A percentile compares a stretch with the other conserved stretches of the same genome.
Evolutionary conservation across 106 monocot species (phyloP).

Genomic region (Allium cepa): DNA sequence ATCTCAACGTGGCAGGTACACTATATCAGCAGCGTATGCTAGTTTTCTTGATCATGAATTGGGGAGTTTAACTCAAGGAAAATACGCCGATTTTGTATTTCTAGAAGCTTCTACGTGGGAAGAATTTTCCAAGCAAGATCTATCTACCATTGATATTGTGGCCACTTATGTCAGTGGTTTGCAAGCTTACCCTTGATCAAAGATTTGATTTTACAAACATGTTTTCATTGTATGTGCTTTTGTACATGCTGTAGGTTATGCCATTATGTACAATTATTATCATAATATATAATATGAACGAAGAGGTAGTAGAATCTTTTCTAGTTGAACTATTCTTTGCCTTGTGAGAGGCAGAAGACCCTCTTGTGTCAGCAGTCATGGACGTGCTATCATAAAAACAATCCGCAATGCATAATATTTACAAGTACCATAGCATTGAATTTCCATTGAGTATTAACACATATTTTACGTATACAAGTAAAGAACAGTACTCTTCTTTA

Average conservation of each 20-base stretch:
- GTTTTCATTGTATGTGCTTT: background rate
- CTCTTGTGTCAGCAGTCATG: no score
- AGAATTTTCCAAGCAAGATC: conserved; percentile 24
- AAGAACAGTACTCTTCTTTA: no score
- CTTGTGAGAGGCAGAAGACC: no score
- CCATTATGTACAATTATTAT: no score
- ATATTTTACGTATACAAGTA: no score
- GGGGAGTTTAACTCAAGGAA: conserved; percentile 52
- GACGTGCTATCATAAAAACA: no score
- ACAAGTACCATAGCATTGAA: no score
- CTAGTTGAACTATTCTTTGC: no score
- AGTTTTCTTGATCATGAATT: conserved; percentile 48
- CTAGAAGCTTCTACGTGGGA: conserved; percentile 40
- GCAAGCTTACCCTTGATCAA: conserved; percentile 44
- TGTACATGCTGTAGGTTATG: background rate
- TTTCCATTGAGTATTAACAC: no score
- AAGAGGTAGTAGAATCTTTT: no score
- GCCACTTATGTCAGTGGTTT: conserved; percentile 51
- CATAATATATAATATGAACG: no score
- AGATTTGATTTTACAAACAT: background rate
- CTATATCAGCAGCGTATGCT: conserved; percentile 49
- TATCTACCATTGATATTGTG: conserved; percentile 12
- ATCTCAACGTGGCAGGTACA: conserved; percentile 23
- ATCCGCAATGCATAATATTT: no score
- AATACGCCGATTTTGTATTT: conserved; percentile 57